Evolutionary conservation across 495 filamentous ascomycete genomes (phyloP).

Genomic region (Bombardia bombarda): DNA sequence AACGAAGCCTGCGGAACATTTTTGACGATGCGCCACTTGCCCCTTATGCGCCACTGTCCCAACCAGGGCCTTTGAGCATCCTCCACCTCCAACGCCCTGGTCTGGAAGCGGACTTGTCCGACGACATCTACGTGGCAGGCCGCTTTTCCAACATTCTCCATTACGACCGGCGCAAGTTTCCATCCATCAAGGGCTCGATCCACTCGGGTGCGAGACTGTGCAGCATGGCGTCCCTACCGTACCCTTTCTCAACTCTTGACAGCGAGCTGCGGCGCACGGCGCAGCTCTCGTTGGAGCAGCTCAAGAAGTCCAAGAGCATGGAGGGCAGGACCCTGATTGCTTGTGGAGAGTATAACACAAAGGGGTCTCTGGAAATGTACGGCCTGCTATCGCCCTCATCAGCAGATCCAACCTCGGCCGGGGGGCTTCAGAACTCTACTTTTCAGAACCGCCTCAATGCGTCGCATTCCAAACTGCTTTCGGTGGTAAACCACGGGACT

Average conservation of each 20-base stretch:
- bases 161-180: constrained; percentile 84
- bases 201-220: constrained; percentile 79
- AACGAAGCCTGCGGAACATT: constrained; percentile 14
- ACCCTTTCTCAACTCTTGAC: constrained; percentile 50
- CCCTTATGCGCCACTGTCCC: constrained; percentile 65
- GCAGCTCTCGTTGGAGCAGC: constrained; percentile 43
- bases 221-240: constrained; percentile 65
- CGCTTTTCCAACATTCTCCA: constrained; percentile 85
- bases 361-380: constrained; percentile 87
- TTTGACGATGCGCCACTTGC: constrained; percentile 36
- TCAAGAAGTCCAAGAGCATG: constrained; percentile 39
- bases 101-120: constrained; percentile 40
- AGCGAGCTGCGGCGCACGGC: constrained; percentile 46
- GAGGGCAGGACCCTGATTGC: constrained; percentile 63
- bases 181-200: constrained; percentile 65
- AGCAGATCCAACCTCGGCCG: constrained; percentile 17
- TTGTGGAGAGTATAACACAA: constrained; percentile 90
- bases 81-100: constrained; percentile 59
- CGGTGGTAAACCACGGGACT: constrained; percentile 76
- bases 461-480: constrained; percentile 72
- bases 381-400: constrained; percentile 37
- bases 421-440: constrained; percentile 29
- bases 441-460: constrained; percentile 78
- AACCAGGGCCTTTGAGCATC: constrained; percentile 76
- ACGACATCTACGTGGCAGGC: constrained; percentile 74